A percentile compares a stretch with the other conserved stretches of the same genome.
Conservation (phyloP, 2,329 filamentous ascomycete genomes). For the Periconia sp. region DNA sequence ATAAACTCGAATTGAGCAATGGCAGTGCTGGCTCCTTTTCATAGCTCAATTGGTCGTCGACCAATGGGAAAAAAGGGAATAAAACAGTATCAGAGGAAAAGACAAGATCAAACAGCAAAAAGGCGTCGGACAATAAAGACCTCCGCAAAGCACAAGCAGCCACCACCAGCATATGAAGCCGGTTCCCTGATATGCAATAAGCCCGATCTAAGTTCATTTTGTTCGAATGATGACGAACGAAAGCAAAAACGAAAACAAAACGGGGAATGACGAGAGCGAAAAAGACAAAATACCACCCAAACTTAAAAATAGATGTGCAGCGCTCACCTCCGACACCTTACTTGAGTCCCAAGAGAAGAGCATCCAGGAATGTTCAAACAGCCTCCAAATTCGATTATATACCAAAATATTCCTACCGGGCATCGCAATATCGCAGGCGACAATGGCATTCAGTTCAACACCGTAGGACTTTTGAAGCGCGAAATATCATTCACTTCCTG, state of each 20-base stretch:
- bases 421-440: too few relatives aligned
- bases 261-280: not conserved
- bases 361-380: constrained; percentile 4
- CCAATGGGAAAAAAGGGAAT: not conserved
- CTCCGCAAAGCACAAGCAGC: constrained; percentile 3
- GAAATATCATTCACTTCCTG: too few relatives aligned
- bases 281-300: constrained; percentile 8
- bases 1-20: not conserved
- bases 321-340: constrained; percentile 8
- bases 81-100: not conserved
- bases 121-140: not conserved
- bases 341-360: not conserved
- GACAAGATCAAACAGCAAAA: not conserved
- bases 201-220: constrained; percentile 4
- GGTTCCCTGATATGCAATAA: constrained; percentile 1
- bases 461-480: too few relatives aligned
- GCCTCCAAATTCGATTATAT: not conserved
- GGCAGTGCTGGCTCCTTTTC: not conserved
- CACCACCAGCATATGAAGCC: constrained; percentile 2
- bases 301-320: constrained; percentile 2
- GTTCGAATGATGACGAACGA: not conserved
- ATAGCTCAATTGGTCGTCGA: not conserved
- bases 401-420: not conserved
- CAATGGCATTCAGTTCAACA: too few relatives aligned
- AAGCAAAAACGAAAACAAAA: not conserved